Evolutionary conservation across 148 eudicot species (phyloP).

Genomic region (Camellia granthamiana): DNA sequence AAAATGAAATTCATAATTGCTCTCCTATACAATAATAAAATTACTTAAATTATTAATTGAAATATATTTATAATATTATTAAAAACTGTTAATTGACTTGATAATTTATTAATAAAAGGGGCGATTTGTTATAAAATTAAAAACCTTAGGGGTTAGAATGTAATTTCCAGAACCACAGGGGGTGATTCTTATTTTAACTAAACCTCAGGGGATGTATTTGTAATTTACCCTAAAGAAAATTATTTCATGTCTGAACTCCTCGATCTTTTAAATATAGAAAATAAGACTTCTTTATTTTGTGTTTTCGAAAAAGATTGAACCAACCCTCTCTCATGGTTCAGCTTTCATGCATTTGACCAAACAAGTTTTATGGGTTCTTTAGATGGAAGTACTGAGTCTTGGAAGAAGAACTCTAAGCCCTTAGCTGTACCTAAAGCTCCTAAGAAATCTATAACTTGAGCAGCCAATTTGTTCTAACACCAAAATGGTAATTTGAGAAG

Average conservation of each 20-base stretch:
- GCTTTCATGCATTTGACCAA: background rate
- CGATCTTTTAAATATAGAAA: background rate
- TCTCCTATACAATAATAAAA: too few relatives aligned
- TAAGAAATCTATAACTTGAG: background rate
- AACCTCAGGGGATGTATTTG: too few relatives aligned
- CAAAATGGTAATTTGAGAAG: background rate
- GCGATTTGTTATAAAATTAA: too few relatives aligned
- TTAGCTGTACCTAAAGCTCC: background rate
- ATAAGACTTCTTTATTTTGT: background rate
- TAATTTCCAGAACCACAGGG: too few relatives aligned
- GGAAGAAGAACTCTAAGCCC: background rate
- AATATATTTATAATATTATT: too few relatives aligned
- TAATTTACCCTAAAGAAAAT: too few relatives aligned
- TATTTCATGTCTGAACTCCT: background rate
- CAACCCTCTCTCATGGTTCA: background rate
- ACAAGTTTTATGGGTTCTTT: background rate
- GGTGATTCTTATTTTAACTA: too few relatives aligned
- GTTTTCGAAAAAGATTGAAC: background rate
- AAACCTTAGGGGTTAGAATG: too few relatives aligned
- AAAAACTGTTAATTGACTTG: too few relatives aligned
- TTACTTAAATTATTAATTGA: too few relatives aligned
- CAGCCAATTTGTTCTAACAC: slow-evolving; percentile 5
- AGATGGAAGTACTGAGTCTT: background rate
- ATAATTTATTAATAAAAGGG: too few relatives aligned
- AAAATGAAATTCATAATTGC: too few relatives aligned